These are phyloP conservation scores for Cokeromyces recurvatus DNA, from an alignment of 371 early-diverging fungal genomes.

Conservation along the genomic window DNA sequence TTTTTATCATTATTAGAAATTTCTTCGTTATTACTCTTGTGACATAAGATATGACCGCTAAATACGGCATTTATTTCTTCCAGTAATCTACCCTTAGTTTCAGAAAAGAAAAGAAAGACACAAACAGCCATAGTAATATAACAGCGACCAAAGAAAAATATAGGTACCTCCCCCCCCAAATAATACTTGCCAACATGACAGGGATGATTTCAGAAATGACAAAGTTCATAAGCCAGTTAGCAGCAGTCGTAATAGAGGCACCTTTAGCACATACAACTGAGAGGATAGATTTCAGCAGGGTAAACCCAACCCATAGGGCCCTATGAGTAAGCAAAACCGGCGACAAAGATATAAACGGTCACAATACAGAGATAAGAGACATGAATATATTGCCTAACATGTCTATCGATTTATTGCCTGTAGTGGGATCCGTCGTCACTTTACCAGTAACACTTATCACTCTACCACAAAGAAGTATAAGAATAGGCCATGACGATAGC, in stretches of 20 bases:
- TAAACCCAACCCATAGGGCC: constrained; percentile 53
- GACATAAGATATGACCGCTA: constrained; percentile 22
- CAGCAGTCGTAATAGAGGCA: constrained; percentile 53
- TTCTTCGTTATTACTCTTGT: too few relatives aligned
- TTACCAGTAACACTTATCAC: constrained; percentile 33
- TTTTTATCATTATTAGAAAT: too few relatives aligned
- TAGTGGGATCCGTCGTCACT: constrained; percentile 2
- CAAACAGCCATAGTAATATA: constrained; percentile 33
- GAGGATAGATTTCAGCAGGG: constrained; percentile 64
- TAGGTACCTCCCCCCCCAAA: constrained; percentile 50
- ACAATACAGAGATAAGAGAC: constrained; percentile 47
- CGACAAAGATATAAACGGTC: constrained; percentile 46
- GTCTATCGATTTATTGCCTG: constrained; percentile 17
- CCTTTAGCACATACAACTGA: constrained; percentile 44
- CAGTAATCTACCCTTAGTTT: constrained; percentile 55
- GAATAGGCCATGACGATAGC: constrained; percentile 35
- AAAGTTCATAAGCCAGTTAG: constrained; percentile 63
- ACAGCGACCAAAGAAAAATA: constrained; percentile 55
- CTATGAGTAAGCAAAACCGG: constrained; percentile 49
- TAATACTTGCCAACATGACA: constrained; percentile 37
- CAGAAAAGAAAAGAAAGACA: constrained; percentile 45
- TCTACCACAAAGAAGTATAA: constrained; percentile 41
- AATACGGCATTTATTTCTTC: constrained; percentile 60
- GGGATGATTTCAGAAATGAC: constrained; percentile 42
- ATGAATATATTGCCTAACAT: constrained; percentile 27